These are phyloP conservation scores for Heterobasidion annosum DNA, from an alignment of 1,284 basidiomycete genomes.

Conservation along the genomic window DNA sequence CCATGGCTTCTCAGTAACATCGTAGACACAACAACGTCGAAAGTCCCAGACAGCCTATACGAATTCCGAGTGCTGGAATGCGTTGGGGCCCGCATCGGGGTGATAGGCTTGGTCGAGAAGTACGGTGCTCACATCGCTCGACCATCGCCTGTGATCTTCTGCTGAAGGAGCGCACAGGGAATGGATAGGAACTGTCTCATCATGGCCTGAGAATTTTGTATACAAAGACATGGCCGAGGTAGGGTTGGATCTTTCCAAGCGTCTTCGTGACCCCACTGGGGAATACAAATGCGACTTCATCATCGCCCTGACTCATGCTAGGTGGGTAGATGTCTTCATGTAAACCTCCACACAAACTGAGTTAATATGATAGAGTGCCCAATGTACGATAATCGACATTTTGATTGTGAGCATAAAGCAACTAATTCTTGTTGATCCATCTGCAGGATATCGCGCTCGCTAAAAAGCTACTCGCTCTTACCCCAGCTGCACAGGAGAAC, in stretches of 20 bases:
- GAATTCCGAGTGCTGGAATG: conserved; percentile 61
- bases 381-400: conserved; percentile 34
- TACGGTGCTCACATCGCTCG: conserved; percentile 20
- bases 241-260: conserved; percentile 55
- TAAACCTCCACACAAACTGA: neutral
- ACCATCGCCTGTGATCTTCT: neutral
- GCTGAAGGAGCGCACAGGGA: conserved; percentile 32
- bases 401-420: neutral
- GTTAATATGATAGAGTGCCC: conserved; percentile 33
- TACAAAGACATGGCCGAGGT: conserved; percentile 64
- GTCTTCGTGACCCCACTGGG: conserved; percentile 65
- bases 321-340: conserved; percentile 22
- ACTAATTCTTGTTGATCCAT: conserved; percentile 16
- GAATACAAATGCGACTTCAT: conserved; percentile 69
- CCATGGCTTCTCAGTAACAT: conserved; percentile 77
- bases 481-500: conserved; percentile 40
- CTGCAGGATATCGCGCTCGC: conserved; percentile 59
- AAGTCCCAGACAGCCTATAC: conserved; percentile 45
- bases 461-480: conserved; percentile 53
- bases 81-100: conserved; percentile 60
- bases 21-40: conserved; percentile 51
- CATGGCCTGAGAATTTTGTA: conserved; percentile 70
- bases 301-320: conserved; percentile 76
- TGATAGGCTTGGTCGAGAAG: conserved; percentile 83
- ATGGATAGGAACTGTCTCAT: conserved; percentile 81